Evolutionary conservation across 2,329 filamentous ascomycete genomes (phyloP), one percentile per base, ranked within the genome.

Genomic region (Diaporthe longicolla): DNA sequence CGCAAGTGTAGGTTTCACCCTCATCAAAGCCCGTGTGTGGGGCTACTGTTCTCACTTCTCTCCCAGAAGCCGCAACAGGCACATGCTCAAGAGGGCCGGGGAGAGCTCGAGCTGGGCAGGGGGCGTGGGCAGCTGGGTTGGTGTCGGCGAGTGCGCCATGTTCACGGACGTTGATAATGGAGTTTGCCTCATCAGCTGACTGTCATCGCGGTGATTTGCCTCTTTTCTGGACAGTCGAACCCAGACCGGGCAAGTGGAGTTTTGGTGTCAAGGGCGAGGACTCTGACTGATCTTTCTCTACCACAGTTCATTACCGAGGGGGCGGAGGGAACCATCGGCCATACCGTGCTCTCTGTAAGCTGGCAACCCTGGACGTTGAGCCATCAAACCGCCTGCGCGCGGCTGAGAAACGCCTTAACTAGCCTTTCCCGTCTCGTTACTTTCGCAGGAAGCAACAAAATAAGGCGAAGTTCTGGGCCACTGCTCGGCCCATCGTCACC

Each of bases 281-380:
- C n/a, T 24, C 26, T 26, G 48, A 37, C 29, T 52, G 63, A 5
- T 24, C 32, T 54, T 37, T 24, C 13, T 54, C 63, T 54, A 29
- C 63, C n/a, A 29, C n/a, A 32, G 52, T 15, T 52, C 48, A 54
- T 21, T 26, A 26, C n/a, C 21, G 48, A 21, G 48, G 29, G 48
- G 9, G n/a, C 63, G 48, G 48, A 68, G 63, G 63, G 32, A 54
- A 21, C 29, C 48, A 54, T 68, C 63, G 63, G 29, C 17, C 63
- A 68, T 35, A 54, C 63, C 63, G 29, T 40, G n/a, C 48, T 52
- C 26, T 68, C 48, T 54, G 29, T 40, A 40, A 32, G 48, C 63
- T 52, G 48, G 32, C n/a, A 54, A 54, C 15, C 63, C 32, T 26
- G 48, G 35, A 26, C 63, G 15, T 54, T 21, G 63, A 40, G 24